Percentiles rank a stretch among this genome's conserved stretches.
phyloP scores from a whole-genome alignment of 75 land plant species.

The Pinus taeda region DNA sequence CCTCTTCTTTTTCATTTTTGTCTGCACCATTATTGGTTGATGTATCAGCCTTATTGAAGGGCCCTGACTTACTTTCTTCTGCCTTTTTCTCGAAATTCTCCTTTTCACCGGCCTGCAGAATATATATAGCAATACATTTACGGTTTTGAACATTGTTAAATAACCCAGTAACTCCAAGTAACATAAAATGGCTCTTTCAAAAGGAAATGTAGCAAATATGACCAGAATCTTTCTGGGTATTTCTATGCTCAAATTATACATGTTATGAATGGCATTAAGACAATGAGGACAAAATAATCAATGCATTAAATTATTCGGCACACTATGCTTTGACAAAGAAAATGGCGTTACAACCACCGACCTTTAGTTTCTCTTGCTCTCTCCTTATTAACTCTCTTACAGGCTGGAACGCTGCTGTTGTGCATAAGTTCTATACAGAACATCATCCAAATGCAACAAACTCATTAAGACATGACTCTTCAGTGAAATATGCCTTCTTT shows the following conservation, averaged over 20 bases:
- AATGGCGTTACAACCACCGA: not conserved
- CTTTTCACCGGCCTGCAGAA: not conserved
- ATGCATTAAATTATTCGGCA: no score
- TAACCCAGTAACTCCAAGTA: not conserved
- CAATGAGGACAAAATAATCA: no score
- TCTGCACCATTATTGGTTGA: slow-evolving; percentile 8
- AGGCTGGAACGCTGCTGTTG: slow-evolving; percentile 44
- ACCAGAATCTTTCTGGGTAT: not conserved
- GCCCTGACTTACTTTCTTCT: slow-evolving; percentile 21
- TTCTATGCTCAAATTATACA: no score
- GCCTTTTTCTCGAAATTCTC: slow-evolving; percentile 14
- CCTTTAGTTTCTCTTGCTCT: slow-evolving; percentile 39
- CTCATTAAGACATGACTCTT: slow-evolving; percentile 2
- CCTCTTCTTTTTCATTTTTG: not conserved
- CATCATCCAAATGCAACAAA: not conserved
- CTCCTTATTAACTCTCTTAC: slow-evolving; percentile 28
- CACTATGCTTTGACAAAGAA: not conserved
- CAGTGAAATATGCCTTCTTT: not conserved
- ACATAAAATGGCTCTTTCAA: not conserved
- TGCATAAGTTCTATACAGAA: slow-evolving; percentile 28
- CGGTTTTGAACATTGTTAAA: not conserved
- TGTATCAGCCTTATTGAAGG: slow-evolving; percentile 17
- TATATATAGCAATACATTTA: not conserved
- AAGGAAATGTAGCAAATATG: not conserved
- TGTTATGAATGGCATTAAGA: no score